Base-by-base conservation (phyloP, 202 grass and related monocot species). In the Hordeum pubiflorum region DNA sequence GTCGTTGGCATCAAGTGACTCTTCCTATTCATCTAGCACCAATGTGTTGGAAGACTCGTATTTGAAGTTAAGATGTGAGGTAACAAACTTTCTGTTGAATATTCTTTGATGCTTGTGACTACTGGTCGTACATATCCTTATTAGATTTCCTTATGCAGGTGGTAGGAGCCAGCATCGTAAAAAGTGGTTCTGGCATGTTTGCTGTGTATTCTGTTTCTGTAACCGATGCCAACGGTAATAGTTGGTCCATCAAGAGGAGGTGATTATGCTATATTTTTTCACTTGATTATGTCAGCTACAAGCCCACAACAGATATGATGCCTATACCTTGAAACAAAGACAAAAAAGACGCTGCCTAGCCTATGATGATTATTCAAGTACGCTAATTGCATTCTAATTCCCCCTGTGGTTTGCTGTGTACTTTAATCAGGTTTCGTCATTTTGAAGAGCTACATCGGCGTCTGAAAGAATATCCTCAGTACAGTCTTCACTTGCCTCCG, bases 171-270 rank as follows among this genome's bases (percentile, higher is more conserved):
- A 99, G 87, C 91, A 86, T 99, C 72, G 92, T 99, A 32, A 99
- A 96, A 85, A 99, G 96, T 77, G 96, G 92, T 22, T 99, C 92
- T 63, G 96, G 96, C 81, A 93, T 89, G 85, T 91, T 99, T 93
- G 96, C 92, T 57, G 92, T 99, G 17, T 99, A 99, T 91, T 96
- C 96, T 69, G 83, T 99, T 76, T 90, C 92, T 0, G 96, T 99
- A 58, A 89, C 89, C 1, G 92, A 99, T 89, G 90, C 84, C 85
- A 99, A 93, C 76, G 82, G 75, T 78, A 88, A 93, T 76, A 99
- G 85, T 81, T 99, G 96, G 96, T 96, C 93, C 57, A 99, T 99
- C 60, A 99, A 99, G 81, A 90, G 96, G 79, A 99, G 96, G 96
- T 99, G 63, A 75, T 29, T 86, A 60, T 83, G 32, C 58, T 54